These are phyloP conservation scores for Mycena vitilis DNA, from an alignment of 768 basidiomycete genomes.

Conservation along the genomic window DNA sequence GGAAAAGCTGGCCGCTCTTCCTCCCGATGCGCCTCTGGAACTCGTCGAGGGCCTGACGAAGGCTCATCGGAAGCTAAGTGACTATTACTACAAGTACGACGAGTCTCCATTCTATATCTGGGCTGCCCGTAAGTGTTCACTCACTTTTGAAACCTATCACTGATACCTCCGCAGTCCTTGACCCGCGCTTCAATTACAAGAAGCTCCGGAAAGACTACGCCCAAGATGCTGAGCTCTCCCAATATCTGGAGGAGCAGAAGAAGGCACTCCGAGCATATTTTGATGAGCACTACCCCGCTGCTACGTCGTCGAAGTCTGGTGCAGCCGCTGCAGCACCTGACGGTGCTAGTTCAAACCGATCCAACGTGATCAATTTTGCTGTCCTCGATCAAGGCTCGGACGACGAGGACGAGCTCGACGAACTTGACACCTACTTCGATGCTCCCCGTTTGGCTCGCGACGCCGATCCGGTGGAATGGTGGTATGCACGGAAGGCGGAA, in stretches of 20 bases:
- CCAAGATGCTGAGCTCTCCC: not conserved
- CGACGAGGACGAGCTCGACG: not conserved
- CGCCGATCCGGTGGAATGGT: not conserved
- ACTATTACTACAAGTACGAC: slow-evolving; percentile 28
- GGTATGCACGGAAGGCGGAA: not conserved
- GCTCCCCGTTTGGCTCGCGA: not conserved
- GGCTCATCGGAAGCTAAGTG: slow-evolving; percentile 24
- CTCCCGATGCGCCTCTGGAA: not conserved
- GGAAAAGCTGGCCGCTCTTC: slow-evolving; percentile 10
- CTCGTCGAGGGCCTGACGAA: slow-evolving; percentile 22
- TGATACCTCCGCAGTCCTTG: not conserved
- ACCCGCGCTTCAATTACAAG: slow-evolving; percentile 9
- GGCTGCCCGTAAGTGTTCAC: slow-evolving; percentile 26
- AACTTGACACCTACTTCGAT: slow-evolving; percentile 1
- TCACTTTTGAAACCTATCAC: not conserved
- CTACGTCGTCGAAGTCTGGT: not conserved
- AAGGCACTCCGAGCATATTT: not conserved
- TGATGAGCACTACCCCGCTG: not conserved
- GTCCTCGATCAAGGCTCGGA: not conserved
- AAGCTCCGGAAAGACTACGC: slow-evolving; percentile 2
- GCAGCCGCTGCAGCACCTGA: not conserved
- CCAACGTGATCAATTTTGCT: not conserved
- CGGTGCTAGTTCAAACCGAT: not conserved
- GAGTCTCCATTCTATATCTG: slow-evolving; percentile 29
- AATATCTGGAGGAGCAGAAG: slow-evolving; percentile 8